Evolutionary conservation across 1,284 basidiomycete species (phyloP), one percentile per base, ranked within the genome.

Genomic region (Microbotryum intermedium): DNA sequence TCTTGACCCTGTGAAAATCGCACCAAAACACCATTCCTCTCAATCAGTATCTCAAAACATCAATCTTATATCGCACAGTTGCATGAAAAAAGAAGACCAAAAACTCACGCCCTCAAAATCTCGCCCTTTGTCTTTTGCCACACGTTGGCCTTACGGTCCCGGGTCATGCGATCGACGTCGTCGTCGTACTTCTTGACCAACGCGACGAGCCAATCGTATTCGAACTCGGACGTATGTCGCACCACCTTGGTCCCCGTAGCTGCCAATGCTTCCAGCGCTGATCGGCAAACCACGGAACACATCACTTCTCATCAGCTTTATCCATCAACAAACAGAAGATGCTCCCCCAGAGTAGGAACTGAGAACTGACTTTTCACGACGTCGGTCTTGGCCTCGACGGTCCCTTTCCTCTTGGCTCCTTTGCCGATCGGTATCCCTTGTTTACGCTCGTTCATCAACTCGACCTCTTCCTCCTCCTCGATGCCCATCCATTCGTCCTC

Each of bases 51-150:
- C 50, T 45, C 25, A 44, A 6, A 7, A 30, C 11, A 2, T 29
- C 28, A 13, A 13, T 21, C 6, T 34, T n/a, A n/a, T n/a, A n/a
- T n/a, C n/a, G n/a, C n/a, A n/a, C 10, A 39, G 34, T 9, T 13
- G 20, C 26, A 21, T 18, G 20, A 25, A 20, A 25, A 3, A 5
- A 13, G 29, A n/a, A n/a, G 13, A 23, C 30, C 16, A 29, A 16
- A 4, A 6, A 70, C 70, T 56, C 51, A 72, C 59, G 68, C 62
- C 48, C 78, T 71, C 70, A 74, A 80, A 71, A 98, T 77, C 76
- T 93, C 84, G 20, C 90, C 93, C 43, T 79, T 80, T 5, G 92
- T 97, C 73, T 86, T 84, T 76, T 97, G 94, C 76, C 85, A 85
- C 25, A 82, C 76, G 72, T 98, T 97, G 63, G 87, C 74, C 74